These are phyloP conservation scores for Dendrostoma leiphaemia DNA, from an alignment of 2,329 filamentous ascomycete genomes.

Conservation along the genomic window DNA sequence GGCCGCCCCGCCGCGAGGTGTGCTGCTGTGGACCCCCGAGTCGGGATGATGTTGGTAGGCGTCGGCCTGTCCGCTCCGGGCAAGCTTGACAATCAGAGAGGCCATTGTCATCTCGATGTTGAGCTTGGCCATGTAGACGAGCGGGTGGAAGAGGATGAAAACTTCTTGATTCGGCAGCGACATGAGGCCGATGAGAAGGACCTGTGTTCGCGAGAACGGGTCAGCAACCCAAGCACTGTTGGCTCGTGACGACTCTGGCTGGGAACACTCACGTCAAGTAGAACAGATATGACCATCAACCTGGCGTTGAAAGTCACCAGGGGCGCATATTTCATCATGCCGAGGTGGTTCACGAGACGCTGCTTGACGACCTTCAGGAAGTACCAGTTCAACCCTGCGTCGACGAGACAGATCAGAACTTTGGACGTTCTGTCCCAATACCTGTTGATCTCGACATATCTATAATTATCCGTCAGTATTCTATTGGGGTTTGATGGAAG, in stretches of 20 bases:
- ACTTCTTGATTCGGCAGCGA: conserved; percentile 31
- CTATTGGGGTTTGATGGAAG: neutral
- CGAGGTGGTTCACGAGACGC: conserved; percentile 43
- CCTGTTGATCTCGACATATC: conserved; percentile 38
- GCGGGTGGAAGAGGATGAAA: conserved; percentile 16
- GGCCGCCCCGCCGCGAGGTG: too few species aligned
- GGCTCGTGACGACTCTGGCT: neutral
- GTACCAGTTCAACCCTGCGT: conserved; percentile 50
- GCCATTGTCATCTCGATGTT: conserved; percentile 20
- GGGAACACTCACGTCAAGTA: conserved; percentile 42
- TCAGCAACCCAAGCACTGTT: neutral
- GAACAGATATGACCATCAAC: conserved; percentile 47
- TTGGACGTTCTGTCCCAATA: conserved; percentile 55
- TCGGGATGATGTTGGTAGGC: conserved; percentile 1
- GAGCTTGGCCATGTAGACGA: conserved; percentile 11
- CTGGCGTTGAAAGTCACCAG: conserved; percentile 47
- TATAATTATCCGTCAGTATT: conserved; percentile 8
- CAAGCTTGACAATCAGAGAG: conserved; percentile 16
- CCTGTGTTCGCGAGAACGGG: conserved; percentile 2
- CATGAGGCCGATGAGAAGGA: conserved; percentile 33
- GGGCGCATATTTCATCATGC: conserved; percentile 48
- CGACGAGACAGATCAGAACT: conserved; percentile 47
- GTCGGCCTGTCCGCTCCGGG: conserved; percentile 5
- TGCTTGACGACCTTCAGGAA: conserved; percentile 47
- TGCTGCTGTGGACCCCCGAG: conserved; percentile 7